Evolutionary conservation across 768 basidiomycete genomes (phyloP).

Genomic region (Tylopilus vinaceipallidus): DNA sequence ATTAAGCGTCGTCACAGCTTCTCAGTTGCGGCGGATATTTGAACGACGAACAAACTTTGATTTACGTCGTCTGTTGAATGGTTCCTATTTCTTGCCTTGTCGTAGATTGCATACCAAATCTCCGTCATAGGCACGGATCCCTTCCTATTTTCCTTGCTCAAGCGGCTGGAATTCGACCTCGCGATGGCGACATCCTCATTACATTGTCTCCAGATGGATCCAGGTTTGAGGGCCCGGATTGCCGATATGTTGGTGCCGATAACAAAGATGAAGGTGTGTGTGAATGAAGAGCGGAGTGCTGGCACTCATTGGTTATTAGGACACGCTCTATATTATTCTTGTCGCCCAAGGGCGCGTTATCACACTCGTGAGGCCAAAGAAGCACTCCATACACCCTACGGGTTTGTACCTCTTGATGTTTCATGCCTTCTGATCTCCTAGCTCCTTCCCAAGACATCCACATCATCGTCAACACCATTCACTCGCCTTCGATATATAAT

Average conservation of each 20-base stretch:
- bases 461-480: conserved; percentile 87
- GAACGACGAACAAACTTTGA: conserved; percentile 92
- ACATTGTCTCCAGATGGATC: conserved; percentile 75
- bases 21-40: conserved; percentile 84
- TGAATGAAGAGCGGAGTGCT: neutral
- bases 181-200: conserved; percentile 80
- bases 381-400: conserved; percentile 93
- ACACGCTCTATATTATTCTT: conserved; percentile 90
- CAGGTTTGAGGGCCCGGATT: conserved; percentile 64
- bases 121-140: conserved; percentile 69
- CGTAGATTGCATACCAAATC: neutral
- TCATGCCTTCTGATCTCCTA: neutral
- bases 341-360: conserved; percentile 75
- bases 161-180: conserved; percentile 72
- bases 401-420: conserved; percentile 43
- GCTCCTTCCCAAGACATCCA: conserved; percentile 65
- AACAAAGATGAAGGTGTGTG: conserved; percentile 69
- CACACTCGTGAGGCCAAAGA: conserved; percentile 84
- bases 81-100: conserved; percentile 29
- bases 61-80: conserved; percentile 69
- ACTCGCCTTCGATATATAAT: conserved; percentile 74
- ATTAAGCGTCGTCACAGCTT: conserved; percentile 81
- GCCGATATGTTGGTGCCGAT: conserved; percentile 80
- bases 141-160: conserved; percentile 72
- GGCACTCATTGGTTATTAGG: conserved; percentile 42